These are phyloP conservation scores for Quercus tomentella DNA, from an alignment of 331 rosid genomes.

Conservation along the genomic window DNA sequence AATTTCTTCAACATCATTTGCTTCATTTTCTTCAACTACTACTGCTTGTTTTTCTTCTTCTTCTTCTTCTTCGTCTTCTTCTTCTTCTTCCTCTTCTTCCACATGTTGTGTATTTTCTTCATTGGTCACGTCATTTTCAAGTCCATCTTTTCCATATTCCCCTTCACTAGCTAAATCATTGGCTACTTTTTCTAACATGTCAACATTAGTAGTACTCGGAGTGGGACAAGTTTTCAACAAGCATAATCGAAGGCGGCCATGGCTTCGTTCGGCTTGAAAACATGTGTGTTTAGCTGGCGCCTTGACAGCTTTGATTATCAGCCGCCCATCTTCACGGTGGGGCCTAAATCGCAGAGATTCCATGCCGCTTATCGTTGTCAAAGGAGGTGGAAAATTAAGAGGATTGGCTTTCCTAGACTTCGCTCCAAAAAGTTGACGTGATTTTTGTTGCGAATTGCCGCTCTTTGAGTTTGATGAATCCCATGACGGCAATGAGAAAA, in stretches of 20 bases:
- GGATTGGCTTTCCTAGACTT: constrained; percentile 19
- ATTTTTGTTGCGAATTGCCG: constrained; percentile 11
- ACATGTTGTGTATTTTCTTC: constrained; percentile 8
- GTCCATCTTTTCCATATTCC: constrained; percentile 6
- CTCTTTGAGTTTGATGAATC: neutral
- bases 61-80: neutral
- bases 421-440: constrained; percentile 19
- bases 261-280: constrained; percentile 68
- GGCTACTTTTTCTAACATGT: constrained; percentile 20
- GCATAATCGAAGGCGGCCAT: constrained; percentile 80
- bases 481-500: constrained; percentile 24
- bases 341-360: constrained; percentile 60
- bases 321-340: constrained; percentile 75
- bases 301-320: constrained; percentile 62
- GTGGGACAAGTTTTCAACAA: constrained; percentile 21
- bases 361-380: constrained; percentile 82
- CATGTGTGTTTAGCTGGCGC: constrained; percentile 34
- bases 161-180: constrained; percentile 15
- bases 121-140: constrained; percentile 23
- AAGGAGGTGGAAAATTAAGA: constrained; percentile 75
- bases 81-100: constrained; percentile 1
- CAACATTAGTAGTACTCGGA: constrained; percentile 18
- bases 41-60: neutral
- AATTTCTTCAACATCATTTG: neutral
- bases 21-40: neutral